Evolutionary conservation across 352 stramenopile species (phyloP).

Genomic region (Phytophthora chlamydospora): DNA sequence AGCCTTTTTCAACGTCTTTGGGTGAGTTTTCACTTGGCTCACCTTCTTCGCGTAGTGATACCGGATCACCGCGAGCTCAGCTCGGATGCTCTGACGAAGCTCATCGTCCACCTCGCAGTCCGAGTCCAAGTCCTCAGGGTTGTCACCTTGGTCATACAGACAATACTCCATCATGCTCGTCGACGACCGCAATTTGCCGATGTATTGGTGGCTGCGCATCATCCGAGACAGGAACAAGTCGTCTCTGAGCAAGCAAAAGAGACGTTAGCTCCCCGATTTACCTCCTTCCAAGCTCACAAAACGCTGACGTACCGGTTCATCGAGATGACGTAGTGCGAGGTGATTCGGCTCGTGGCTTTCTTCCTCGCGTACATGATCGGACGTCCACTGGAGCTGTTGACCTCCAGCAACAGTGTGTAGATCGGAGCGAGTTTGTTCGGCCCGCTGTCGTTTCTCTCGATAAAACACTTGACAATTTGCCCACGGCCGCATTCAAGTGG

Average conservation of each 20-base stretch:
- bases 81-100: slow-evolving; percentile 73
- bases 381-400: slow-evolving; percentile 85
- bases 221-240: slow-evolving; percentile 81
- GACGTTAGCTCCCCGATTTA: neutral
- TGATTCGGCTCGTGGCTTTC: slow-evolving; percentile 74
- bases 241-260: slow-evolving; percentile 42
- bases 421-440: slow-evolving; percentile 83
- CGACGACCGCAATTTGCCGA: slow-evolving; percentile 86
- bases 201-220: slow-evolving; percentile 86
- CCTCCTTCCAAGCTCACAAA: neutral
- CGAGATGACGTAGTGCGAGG: slow-evolving; percentile 89
- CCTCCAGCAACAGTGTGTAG: slow-evolving; percentile 84
- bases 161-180: slow-evolving; percentile 86
- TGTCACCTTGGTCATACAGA: slow-evolving; percentile 87
- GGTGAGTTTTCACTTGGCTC: neutral
- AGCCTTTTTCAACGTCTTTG: neutral
- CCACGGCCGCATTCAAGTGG: slow-evolving; percentile 80
- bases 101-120: slow-evolving; percentile 84
- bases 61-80: slow-evolving; percentile 72
- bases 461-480: slow-evolving; percentile 89
- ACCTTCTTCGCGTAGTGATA: slow-evolving; percentile 83
- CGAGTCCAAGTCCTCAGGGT: slow-evolving; percentile 84
- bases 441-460: slow-evolving; percentile 81
- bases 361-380: slow-evolving; percentile 87
- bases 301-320: slow-evolving; percentile 67